Conservation (phyloP, 106 monocot genomes). For the Chionographis japonica region DNA sequence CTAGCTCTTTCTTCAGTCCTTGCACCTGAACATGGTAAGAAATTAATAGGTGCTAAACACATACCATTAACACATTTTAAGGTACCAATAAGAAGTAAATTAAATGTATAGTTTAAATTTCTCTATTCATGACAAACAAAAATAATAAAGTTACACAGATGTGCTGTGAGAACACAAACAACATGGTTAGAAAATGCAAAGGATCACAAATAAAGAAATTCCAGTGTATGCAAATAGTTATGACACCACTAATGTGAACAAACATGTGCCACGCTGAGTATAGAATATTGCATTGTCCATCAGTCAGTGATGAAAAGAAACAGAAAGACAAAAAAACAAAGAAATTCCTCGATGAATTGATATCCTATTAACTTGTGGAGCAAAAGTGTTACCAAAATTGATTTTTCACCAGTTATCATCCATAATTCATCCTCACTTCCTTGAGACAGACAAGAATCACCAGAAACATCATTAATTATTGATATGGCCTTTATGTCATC, state of each 20-base stretch:
- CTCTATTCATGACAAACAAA: too few relatives aligned
- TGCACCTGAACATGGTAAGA: conserved; percentile 52
- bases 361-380: neutral
- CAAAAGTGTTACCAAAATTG: conserved; percentile 50
- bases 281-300: too few relatives aligned
- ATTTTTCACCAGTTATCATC: conserved; percentile 68
- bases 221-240: too few relatives aligned
- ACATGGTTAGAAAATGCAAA: too few relatives aligned
- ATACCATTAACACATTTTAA: neutral
- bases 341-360: neutral
- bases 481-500: conserved; percentile 77
- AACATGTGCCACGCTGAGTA: too few relatives aligned
- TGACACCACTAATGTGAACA: too few relatives aligned
- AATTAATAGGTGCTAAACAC: neutral
- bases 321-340: neutral
- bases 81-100: neutral
- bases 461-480: conserved; percentile 23
- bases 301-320: too few relatives aligned
- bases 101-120: neutral
- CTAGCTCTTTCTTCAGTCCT: conserved; percentile 69
- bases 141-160: too few relatives aligned
- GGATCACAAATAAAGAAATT: too few relatives aligned
- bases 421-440: conserved; percentile 44
- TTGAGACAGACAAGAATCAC: conserved; percentile 13
- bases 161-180: too few relatives aligned